Conservation (phyloP, 164 flowering plant genomes). For the Sextonia rubra region DNA sequence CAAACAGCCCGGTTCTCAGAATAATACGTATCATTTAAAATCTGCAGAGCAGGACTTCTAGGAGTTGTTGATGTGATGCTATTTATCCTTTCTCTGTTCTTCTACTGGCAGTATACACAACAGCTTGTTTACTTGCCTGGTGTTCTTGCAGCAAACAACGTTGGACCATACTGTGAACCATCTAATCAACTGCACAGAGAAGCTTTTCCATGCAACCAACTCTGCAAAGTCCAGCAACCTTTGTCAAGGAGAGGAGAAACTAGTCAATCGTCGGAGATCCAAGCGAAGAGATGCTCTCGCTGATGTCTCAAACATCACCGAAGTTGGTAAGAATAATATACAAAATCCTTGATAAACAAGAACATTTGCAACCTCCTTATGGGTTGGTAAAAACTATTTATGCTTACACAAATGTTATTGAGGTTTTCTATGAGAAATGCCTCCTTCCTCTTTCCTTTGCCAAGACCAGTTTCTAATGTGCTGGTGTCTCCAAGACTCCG, state of each 20-base stretch:
- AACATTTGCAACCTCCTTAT: background rate
- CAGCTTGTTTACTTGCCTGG: background rate
- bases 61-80: no score
- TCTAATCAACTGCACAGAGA: slow-evolving; percentile 47
- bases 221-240: slow-evolving; percentile 17
- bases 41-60: no score
- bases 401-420: background rate
- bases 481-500: background rate
- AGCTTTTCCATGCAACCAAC: slow-evolving; percentile 28
- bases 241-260: slow-evolving; percentile 19
- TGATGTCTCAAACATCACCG: slow-evolving; percentile 23
- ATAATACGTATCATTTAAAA: no score
- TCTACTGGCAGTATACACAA: background rate
- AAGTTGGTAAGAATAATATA: slow-evolving; percentile 31
- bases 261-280: slow-evolving; percentile 1
- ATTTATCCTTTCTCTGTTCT: background rate
- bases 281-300: slow-evolving; percentile 26
- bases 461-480: background rate
- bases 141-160: slow-evolving; percentile 26
- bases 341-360: background rate
- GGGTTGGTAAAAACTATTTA: background rate
- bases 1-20: no score
- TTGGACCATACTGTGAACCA: slow-evolving; percentile 46
- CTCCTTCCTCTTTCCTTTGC: background rate
- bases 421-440: background rate